phyloP scores from a whole-genome alignment of 192 early-diverging fungal species.

The Anaeromyces robustus region DNA sequence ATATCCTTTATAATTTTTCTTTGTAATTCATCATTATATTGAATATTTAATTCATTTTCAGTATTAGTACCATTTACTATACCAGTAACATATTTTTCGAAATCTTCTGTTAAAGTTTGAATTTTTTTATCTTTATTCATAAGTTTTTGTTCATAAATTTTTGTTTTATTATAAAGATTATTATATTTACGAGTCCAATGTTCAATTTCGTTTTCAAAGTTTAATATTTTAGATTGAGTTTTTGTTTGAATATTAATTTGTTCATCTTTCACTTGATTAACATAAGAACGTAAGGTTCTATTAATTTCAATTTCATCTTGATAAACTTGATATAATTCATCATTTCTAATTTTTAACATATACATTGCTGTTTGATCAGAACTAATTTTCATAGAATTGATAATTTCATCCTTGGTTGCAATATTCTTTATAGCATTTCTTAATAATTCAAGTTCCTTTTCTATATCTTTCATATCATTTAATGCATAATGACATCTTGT shows the following conservation, averaged over 20 bases:
- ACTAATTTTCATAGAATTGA: neutral
- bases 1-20: neutral
- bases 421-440: neutral
- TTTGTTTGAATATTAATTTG: neutral
- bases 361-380: neutral
- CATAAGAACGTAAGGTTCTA: neutral
- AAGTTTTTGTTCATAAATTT: neutral
- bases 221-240: neutral
- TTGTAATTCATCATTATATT: neutral
- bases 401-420: neutral
- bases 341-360: neutral
- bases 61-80: neutral
- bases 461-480: neutral
- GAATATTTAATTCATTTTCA: neutral
- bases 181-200: neutral
- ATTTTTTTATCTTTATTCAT: neutral
- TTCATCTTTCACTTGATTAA: neutral
- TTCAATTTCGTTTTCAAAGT: neutral
- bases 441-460: neutral
- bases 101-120: neutral
- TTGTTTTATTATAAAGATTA: neutral
- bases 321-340: neutral
- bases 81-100: neutral
- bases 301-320: neutral
- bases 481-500: neutral